Conservation (phyloP, 1,139 yeast genomes). For the Hanseniaspora sp. region DNA sequence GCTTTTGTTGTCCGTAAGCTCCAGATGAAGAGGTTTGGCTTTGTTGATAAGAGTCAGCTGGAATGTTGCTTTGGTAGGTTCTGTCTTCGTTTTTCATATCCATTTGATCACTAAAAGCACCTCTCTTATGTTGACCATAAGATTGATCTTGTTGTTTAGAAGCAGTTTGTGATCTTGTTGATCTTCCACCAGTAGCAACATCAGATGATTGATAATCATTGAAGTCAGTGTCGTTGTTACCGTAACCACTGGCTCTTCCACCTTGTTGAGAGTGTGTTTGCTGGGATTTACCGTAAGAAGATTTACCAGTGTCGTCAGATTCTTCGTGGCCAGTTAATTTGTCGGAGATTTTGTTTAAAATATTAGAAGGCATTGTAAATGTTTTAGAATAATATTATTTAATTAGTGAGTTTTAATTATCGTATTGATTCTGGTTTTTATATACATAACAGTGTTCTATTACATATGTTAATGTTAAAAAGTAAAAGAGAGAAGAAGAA, state of each 20-base stretch:
- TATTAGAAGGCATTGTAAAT: slow-evolving; percentile 21
- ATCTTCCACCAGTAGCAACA: slow-evolving; percentile 9
- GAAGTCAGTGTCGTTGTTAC: slow-evolving; percentile 16
- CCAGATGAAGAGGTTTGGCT: neutral
- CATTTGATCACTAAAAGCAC: slow-evolving; percentile 15
- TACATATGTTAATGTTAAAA: neutral
- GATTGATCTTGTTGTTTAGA: neutral
- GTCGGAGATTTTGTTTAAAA: slow-evolving; percentile 25
- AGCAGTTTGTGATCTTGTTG: slow-evolving; percentile 10
- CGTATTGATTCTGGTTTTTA: neutral
- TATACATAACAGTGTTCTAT: neutral
- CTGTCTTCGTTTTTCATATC: slow-evolving; percentile 4
- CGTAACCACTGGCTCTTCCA: slow-evolving; percentile 1
- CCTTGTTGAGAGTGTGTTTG: neutral
- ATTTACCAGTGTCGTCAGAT: neutral
- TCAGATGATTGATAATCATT: slow-evolving; percentile 11
- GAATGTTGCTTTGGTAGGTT: neutral
- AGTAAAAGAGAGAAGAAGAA: no score
- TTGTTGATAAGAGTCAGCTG: neutral
- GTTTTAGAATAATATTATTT: neutral
- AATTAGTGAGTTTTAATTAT: neutral
- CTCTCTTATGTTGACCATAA: slow-evolving; percentile 14
- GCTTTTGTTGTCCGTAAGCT: neutral
- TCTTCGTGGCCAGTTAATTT: slow-evolving; percentile 20
- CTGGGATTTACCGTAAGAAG: neutral